These are phyloP conservation scores for Puccinia horiana DNA, from an alignment of 1,284 basidiomycete genomes.

Conservation along the genomic window DNA sequence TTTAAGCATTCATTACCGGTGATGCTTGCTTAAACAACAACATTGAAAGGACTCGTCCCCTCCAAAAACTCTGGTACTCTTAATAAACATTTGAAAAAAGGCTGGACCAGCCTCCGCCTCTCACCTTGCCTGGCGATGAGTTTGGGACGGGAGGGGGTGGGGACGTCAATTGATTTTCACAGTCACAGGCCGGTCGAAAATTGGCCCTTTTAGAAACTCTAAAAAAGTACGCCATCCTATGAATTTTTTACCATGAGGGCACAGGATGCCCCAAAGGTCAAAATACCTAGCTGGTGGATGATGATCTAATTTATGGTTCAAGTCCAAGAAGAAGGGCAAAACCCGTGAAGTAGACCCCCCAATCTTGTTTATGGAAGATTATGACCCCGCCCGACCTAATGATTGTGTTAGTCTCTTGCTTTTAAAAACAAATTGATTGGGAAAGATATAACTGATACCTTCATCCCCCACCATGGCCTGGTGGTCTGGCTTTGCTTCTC, in stretches of 20 bases:
- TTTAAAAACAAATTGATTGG: background rate
- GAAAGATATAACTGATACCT: background rate
- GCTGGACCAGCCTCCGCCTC: constrained; percentile 45
- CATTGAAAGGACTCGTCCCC: constrained; percentile 42
- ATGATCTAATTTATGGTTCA: constrained; percentile 40
- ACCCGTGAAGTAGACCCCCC: constrained; percentile 49
- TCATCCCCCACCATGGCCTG: background rate
- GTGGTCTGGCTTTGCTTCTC: background rate
- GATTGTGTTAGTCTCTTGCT: constrained; percentile 46
- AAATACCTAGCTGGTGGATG: constrained; percentile 5
- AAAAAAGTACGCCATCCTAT: constrained; percentile 48
- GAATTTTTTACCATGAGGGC: constrained; percentile 5
- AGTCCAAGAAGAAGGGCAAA: constrained; percentile 50
- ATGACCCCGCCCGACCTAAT: constrained; percentile 50
- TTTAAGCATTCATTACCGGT: constrained; percentile 47
- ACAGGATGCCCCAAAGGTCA: background rate
- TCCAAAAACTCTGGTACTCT: constrained; percentile 18
- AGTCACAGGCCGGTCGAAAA: constrained; percentile 47
- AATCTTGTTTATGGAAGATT: constrained; percentile 50
- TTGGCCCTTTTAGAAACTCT: constrained; percentile 45
- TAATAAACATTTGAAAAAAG: constrained; percentile 39
- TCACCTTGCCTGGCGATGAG: constrained; percentile 49
- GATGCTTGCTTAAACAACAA: constrained; percentile 47
- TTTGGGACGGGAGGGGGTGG: constrained; percentile 39
- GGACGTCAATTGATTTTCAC: constrained; percentile 47